A percentile compares a stretch with the other conserved stretches of the same genome.
These are phyloP conservation scores for Dendrobium chrysotoxum DNA, from an alignment of 106 monocot genomes.

Conservation along the genomic window DNA sequence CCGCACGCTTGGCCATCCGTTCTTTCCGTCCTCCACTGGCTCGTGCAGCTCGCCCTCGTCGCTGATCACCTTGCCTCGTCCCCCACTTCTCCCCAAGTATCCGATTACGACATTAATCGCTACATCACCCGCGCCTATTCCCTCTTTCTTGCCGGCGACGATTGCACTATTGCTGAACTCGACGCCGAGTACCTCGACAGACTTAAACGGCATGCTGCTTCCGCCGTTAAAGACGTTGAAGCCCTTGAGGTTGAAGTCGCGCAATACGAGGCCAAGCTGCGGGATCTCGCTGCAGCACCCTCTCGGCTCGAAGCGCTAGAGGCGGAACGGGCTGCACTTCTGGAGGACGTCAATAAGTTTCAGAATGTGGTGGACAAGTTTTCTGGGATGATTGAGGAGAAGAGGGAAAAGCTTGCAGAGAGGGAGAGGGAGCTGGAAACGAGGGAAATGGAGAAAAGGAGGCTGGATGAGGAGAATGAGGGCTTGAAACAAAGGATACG, in stretches of 20 bases:
- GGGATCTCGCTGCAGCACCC: constrained; percentile 20
- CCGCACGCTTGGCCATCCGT: constrained; percentile 84
- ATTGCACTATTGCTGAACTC: constrained; percentile 39
- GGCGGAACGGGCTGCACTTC: constrained; percentile 27
- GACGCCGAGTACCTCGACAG: constrained; percentile 39
- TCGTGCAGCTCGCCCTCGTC: constrained; percentile 49
- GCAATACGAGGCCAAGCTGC: constrained; percentile 36
- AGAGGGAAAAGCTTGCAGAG: constrained; percentile 24
- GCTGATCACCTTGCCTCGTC: constrained; percentile 19
- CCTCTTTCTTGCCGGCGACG: constrained; percentile 65
- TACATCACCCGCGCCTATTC: constrained; percentile 45
- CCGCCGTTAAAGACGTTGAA: constrained; percentile 4
- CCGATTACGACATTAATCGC: constrained; percentile 22
- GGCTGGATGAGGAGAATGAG: constrained; percentile 47
- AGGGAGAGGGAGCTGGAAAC: constrained; percentile 47
- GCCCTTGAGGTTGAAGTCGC: constrained; percentile 32
- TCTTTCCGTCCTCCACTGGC: constrained; percentile 63
- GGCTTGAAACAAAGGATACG: constrained; percentile 45
- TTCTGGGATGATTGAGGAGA: constrained; percentile 25
- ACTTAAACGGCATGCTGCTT: constrained; percentile 17
- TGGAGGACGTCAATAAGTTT: constrained; percentile 60
- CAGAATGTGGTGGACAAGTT: constrained; percentile 41
- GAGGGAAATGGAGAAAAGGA: constrained; percentile 45
- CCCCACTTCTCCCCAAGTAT: background rate
- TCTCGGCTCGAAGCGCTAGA: constrained; percentile 38